Base-by-base conservation (phyloP, 176 grass and related monocot species). In the Bonia amplexicaulis region DNA sequence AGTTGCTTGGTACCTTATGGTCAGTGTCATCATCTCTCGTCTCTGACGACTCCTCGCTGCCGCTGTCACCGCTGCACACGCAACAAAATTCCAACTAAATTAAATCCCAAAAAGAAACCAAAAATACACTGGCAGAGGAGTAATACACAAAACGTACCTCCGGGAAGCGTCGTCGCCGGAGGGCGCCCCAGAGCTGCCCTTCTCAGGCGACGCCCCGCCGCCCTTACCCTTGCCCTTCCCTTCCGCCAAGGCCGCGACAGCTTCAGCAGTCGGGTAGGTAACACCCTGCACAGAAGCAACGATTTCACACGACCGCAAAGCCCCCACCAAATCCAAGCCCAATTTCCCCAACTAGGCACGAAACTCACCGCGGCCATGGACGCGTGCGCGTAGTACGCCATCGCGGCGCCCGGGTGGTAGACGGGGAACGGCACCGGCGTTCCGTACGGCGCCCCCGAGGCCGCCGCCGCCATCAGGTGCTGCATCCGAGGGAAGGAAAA, bases 381-480 rank as follows among this genome's bases (percentile, higher is more conserved):
- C 20, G 91, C 91, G 85, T 95, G 96, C 74, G 96, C 79, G 87
- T 98, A 98, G 51, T 94, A 92, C 15, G 92, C 88, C 76, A 89
- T 85, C 9, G 91, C 78, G n/a, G 90, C 90, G 47, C 89, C 92
- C 13, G 88, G 87, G 74, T 89, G 87, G 65, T 95, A 93, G 52
- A 92, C 64, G 41, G 96, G 81, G 83, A 93, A 90, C 19, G 91
- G 83, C 78, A 98, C 88, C 66, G 92, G 93, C 66, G 93, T 72
- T 57, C 91, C 93, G 78, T 90, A 98, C 33, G 87, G 78, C n/a
- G 92, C 74, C 68, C 87, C 82, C 74, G 88, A 71, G 2, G 85
- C 78, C 14, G 85, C 89, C 35, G 93, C 90, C 67, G 93, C 88
- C 93, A 95, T 92, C 33, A 95, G 82, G 45, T 92, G 90, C 89